Evolutionary conservation across 2,329 filamentous ascomycete species (phyloP).

Genomic region (Clarireedia paspali): DNA sequence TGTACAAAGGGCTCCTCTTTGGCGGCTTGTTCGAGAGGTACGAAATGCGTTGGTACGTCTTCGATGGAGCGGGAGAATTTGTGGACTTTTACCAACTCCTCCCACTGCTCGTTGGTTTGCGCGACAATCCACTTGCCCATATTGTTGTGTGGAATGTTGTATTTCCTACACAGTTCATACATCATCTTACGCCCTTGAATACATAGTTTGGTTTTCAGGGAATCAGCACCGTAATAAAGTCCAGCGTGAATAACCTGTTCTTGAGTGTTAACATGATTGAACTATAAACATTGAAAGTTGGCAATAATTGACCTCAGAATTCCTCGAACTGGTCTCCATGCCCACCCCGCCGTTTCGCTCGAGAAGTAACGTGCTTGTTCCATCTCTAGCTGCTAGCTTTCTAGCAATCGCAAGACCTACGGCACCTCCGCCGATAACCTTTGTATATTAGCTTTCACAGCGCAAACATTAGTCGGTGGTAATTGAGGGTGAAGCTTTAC

Average conservation of each 20-base stretch:
- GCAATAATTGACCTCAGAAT: conserved; percentile 46
- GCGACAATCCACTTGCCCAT: conserved; percentile 95
- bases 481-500: conserved; percentile 14
- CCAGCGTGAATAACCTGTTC: conserved; percentile 85
- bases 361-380: conserved; percentile 56
- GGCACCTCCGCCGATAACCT: conserved; percentile 54
- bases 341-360: conserved; percentile 58
- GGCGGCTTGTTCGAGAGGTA: conserved; percentile 54
- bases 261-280: neutral
- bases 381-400: conserved; percentile 49
- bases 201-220: conserved; percentile 79
- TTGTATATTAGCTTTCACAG: neutral
- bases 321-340: conserved; percentile 63
- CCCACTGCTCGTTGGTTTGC: conserved; percentile 59
- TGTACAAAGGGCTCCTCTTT: conserved; percentile 66
- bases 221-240: conserved; percentile 56
- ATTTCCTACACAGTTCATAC: conserved; percentile 65
- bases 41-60: conserved; percentile 64
- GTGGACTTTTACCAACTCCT: conserved; percentile 42
- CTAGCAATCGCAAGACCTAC: conserved; percentile 62
- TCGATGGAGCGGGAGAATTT: conserved; percentile 33
- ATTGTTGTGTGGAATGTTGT: conserved; percentile 62
- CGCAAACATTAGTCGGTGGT: neutral
- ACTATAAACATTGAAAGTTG: neutral
- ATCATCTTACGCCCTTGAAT: conserved; percentile 67